These are phyloP conservation scores for Entomortierella lignicola DNA, from an alignment of 192 early-diverging fungal genomes.

Conservation along the genomic window DNA sequence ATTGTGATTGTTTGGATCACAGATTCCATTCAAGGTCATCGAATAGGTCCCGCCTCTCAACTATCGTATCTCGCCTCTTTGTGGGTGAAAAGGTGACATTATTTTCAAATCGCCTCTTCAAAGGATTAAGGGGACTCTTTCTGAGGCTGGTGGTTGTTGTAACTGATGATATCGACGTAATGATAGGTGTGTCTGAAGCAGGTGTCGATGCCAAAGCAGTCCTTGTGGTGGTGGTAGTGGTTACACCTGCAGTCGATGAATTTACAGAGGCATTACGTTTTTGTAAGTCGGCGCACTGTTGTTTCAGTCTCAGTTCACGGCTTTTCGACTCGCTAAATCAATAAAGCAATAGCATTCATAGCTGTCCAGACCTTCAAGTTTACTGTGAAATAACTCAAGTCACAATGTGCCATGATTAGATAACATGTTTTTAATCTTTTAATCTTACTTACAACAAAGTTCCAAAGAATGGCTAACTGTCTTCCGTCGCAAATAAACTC, in stretches of 20 bases:
- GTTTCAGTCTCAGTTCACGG: background rate
- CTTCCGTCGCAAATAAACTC: background rate
- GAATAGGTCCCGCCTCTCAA: too few species aligned
- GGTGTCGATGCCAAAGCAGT: conserved; percentile 3
- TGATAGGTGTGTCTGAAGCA: background rate
- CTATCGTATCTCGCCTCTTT: background rate
- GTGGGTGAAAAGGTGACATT: conserved; percentile 1
- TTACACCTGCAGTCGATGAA: background rate
- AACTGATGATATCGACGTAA: too few species aligned
- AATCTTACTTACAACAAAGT: background rate
- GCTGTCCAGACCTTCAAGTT: conserved; percentile 1
- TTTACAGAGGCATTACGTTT: background rate
- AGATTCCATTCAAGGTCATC: background rate
- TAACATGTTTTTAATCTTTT: background rate
- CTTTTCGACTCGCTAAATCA: background rate
- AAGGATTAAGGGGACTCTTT: background rate
- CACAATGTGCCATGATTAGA: background rate
- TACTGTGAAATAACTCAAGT: conserved; percentile 3
- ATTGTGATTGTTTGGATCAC: background rate
- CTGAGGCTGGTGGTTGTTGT: background rate
- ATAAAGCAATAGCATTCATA: background rate
- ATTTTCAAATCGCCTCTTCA: conserved; percentile 1
- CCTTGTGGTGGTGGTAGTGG: background rate
- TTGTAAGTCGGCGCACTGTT: background rate
- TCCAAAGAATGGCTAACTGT: background rate